Base-by-base conservation (phyloP, 164 flowering plant genomes). In the Paratinospora sagittata region DNA sequence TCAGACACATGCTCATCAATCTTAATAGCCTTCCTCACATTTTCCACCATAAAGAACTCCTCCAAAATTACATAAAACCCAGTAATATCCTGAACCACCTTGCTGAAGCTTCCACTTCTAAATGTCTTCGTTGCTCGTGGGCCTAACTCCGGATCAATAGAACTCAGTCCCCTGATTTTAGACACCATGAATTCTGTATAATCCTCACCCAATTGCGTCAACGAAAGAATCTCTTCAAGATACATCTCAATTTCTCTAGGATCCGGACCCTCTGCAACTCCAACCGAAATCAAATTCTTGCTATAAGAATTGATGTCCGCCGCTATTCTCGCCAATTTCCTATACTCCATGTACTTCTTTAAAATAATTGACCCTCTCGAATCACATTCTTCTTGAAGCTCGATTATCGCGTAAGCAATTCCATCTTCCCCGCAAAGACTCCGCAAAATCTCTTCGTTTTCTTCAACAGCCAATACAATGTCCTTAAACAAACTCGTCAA, bases 41-140 rank as follows among this genome's bases (percentile, higher is more conserved):
- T 94, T 73, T 92, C 98, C 75, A 92, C 97, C 98, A 94, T 92
- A 72, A 87, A 94, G 76, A 87, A 94, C 26, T 92, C 97, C 80
- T 94, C 98, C 65, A 94, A 65, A 52, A 92, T 87, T 36, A 94
- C 96, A 80, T 90, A 94, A 82, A 84, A 94, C 45, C 97, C 97
- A 65, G 90, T 92, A 23, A 92, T 77, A 27, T 94, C 98, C 61
- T 94, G 98, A 69, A 84, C 84, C 66, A 86, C 89, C 73, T 74
- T 89, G 73, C 85, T 89, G 67, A 94, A 90, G 62, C 78, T 84
- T 49, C 97, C 97, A 79, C 86, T 92, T 79, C 87, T 83, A 70
- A 94, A 94, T 14, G 95, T 87, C 74, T 88, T 94, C 0, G 97
- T 89, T 11, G 97, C 97, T 66, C 89, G 81, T 0, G 98, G 95